Conservation (phyloP, 768 basidiomycete species). For the Boletus sp. region DNA sequence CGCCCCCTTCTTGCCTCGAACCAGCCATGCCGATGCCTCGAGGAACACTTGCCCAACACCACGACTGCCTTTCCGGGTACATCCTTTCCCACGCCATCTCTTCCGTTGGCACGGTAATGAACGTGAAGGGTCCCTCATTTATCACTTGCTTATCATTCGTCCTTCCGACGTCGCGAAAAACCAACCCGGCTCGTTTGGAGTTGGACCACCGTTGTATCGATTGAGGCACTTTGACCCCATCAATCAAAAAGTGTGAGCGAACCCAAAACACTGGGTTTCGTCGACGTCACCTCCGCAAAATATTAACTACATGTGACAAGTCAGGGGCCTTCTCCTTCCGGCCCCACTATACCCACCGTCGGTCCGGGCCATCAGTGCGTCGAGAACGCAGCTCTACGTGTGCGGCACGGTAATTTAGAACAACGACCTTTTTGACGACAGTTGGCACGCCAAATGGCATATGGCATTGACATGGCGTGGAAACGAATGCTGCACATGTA, state of each 20-base stretch:
- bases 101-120: slow-evolving; percentile 24
- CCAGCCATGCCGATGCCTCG: slow-evolving; percentile 29
- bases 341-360: slow-evolving; percentile 28
- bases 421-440: slow-evolving; percentile 7
- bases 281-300: slow-evolving; percentile 10
- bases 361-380: slow-evolving; percentile 4
- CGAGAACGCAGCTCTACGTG: background rate
- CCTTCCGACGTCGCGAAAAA: background rate
- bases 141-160: slow-evolving; percentile 1
- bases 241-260: background rate
- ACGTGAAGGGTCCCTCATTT: slow-evolving; percentile 1
- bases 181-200: slow-evolving; percentile 2
- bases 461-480: background rate
- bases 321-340: slow-evolving; percentile 13
- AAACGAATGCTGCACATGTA: slow-evolving; percentile 1
- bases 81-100: slow-evolving; percentile 20
- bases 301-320: background rate
- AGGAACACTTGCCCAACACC: slow-evolving; percentile 27
- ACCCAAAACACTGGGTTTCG: background rate
- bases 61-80: slow-evolving; percentile 17
- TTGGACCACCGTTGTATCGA: background rate
- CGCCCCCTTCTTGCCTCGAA: slow-evolving; percentile 9
- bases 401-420: slow-evolving; percentile 21
- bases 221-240: background rate
- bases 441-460: background rate